Base-by-base conservation (phyloP, 768 basidiomycete species). In the Imleria badia region DNA sequence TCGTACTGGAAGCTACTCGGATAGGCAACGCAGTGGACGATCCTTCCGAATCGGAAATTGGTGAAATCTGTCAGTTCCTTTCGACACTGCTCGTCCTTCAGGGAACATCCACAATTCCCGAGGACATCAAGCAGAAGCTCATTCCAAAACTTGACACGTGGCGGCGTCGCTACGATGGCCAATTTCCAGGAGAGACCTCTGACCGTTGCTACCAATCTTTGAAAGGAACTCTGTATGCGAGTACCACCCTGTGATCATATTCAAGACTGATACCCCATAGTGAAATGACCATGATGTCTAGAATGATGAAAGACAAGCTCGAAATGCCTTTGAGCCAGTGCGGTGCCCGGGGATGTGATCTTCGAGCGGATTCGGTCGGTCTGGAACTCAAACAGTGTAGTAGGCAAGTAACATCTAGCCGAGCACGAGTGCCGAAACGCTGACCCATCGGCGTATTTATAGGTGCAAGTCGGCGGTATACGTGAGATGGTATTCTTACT, bases 401-500 rank as follows among this genome's bases (percentile, higher is more conserved):
- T 13, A 71, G 72, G 75, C 67, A 63, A 60, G 65, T 64, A 5
- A 10, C 20, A 13, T 36, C 39, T 55, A 19, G 1, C 9, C 33
- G 11, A 14, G 22, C 17, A 11, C 30, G 19, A 23, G 14, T 19
- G 30, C 38, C 31, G 19, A 11, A 45, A 54, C 26, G 19, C 33
- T 33, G 34, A 38, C 44, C 23, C 34, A 15, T 42, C 5, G 1
- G 13, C 5, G 19, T 15, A 39, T 30, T 13, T 41, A 41, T 47
- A 78, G 77, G 55, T 78, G 76, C 59, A 78, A 76, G 56, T 66
- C 70, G 5, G 72, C 70, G 9, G 72, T 76, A 20, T 78, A 78
- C 60, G 76, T 77, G 64, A 71, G 75, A 66, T 23, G 12, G 14
- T 51, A 39, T 34, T 52, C 20, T 35, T 33, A 31, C 17, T 41